Percentiles rank a stretch among this genome's conserved stretches.
Evolutionary conservation across 768 basidiomycete genomes (phyloP).

Genomic region (Amanita pseudoporphyria): DNA sequence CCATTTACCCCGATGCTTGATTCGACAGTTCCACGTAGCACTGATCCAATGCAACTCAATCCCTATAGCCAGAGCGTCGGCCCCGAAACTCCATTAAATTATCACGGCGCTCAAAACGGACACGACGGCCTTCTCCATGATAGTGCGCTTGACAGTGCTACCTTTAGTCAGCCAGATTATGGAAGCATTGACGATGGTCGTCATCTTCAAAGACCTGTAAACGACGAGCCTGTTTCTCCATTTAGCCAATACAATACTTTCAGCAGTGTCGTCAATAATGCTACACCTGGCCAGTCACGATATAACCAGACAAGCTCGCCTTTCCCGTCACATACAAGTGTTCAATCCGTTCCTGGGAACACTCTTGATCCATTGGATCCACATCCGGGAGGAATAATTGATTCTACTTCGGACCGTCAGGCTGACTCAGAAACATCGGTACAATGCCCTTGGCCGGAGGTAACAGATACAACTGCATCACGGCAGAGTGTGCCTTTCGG

Average conservation of each 20-base stretch:
- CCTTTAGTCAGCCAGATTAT: slow-evolving; percentile 6
- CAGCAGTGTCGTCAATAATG: not conserved
- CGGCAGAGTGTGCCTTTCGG: slow-evolving; percentile 36
- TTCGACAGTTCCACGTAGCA: slow-evolving; percentile 6
- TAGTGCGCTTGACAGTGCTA: not conserved
- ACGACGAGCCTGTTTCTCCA: not conserved
- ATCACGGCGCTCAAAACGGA: not conserved
- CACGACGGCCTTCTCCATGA: slow-evolving; percentile 7
- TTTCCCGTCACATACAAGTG: not conserved
- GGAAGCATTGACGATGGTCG: not conserved
- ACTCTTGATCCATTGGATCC: not conserved
- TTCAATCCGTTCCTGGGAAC: not conserved
- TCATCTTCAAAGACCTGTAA: not conserved
- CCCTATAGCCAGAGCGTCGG: slow-evolving; percentile 3
- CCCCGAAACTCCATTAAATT: not conserved
- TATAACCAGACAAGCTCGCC: not conserved
- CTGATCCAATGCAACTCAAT: slow-evolving; percentile 9
- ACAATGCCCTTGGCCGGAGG: slow-evolving; percentile 28
- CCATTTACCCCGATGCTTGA: slow-evolving; percentile 18
- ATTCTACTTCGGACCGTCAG: slow-evolving; percentile 11
- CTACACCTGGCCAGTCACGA: not conserved
- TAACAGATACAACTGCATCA: slow-evolving; percentile 16
- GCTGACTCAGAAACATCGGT: slow-evolving; percentile 8
- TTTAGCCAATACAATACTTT: slow-evolving; percentile 1
- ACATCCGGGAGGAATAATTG: not conserved